These are phyloP conservation scores for Annona squamosa DNA, from an alignment of 164 flowering plant species.

Conservation along the genomic window DNA sequence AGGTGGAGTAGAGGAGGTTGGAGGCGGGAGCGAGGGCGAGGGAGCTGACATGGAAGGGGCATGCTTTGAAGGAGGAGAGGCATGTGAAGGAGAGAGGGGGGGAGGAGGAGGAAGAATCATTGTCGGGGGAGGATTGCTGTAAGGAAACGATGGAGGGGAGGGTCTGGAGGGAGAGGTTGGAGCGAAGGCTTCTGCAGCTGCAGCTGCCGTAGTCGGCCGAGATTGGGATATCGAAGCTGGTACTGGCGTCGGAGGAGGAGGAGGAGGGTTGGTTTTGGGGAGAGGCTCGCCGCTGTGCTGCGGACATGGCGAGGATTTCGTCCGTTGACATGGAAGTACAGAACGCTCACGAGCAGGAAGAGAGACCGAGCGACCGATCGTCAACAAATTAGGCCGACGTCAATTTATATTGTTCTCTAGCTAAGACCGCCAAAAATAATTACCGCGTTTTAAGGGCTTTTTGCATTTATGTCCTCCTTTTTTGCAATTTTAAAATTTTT, in stretches of 20 bases:
- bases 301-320: background rate
- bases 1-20: slow-evolving; percentile 52
- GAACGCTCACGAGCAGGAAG: background rate
- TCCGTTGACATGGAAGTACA: background rate
- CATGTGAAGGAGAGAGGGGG: background rate
- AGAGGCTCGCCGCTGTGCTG: background rate
- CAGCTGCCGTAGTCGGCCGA: background rate
- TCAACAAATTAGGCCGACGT: no score
- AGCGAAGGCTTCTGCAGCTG: background rate
- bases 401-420: no score
- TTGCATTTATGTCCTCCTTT: no score
- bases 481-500: no score
- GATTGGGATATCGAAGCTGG: background rate
- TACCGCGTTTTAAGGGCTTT: no score
- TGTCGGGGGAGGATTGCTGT: background rate
- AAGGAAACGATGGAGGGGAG: slow-evolving; percentile 15
- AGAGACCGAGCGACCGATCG: background rate
- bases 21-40: slow-evolving; percentile 30
- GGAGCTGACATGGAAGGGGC: slow-evolving; percentile 30
- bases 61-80: slow-evolving; percentile 23
- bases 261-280: background rate
- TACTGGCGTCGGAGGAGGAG: background rate
- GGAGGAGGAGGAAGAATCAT: background rate
- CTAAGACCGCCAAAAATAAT: no score
- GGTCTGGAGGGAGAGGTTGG: slow-evolving; percentile 9